phyloP scores from a whole-genome alignment of 495 filamentous ascomycete species.

The Hypoxylon crocopeplum region DNA sequence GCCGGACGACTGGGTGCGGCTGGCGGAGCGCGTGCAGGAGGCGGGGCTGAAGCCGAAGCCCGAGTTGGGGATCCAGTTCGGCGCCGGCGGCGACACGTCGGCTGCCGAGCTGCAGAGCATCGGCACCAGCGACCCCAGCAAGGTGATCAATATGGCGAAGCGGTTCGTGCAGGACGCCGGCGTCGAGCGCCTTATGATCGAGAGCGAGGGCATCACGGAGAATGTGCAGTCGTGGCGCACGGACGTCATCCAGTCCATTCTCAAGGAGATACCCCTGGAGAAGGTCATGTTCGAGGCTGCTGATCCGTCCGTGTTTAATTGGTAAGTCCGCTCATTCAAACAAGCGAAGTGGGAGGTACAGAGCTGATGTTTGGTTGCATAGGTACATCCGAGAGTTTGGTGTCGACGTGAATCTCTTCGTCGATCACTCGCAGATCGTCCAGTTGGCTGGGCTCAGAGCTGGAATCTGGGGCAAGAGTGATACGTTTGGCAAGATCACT shows the following conservation, averaged over 20 bases:
- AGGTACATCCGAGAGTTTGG: conserved; percentile 61
- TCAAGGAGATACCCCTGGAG: conserved; percentile 60
- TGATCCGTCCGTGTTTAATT: conserved; percentile 63
- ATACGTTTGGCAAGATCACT: conserved; percentile 64
- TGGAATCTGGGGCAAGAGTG: conserved; percentile 64
- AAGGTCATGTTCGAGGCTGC: conserved; percentile 69
- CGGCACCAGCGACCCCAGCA: conserved; percentile 60
- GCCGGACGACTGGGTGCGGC: conserved; percentile 62
- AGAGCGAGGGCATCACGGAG: conserved; percentile 69
- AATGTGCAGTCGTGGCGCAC: conserved; percentile 64
- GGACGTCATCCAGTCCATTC: conserved; percentile 62
- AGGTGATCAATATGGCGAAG: conserved; percentile 57
- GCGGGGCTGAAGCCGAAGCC: conserved; percentile 63
- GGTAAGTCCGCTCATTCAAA: conserved; percentile 46
- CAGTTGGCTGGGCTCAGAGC: conserved; percentile 60
- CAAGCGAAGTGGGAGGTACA: neutral
- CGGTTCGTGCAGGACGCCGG: conserved; percentile 59
- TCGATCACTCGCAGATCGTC: conserved; percentile 68
- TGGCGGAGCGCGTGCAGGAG: conserved; percentile 60
- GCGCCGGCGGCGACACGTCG: conserved; percentile 64
- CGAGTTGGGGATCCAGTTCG: conserved; percentile 67
- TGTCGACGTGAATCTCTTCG: conserved; percentile 65
- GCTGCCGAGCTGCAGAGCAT: conserved; percentile 56
- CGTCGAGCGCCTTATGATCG: conserved; percentile 66
- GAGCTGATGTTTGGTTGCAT: neutral